Percentiles rank a stretch among this genome's conserved stretches.
Conservation (phyloP, 768 basidiomycete species). For the Tulasnella sp. region DNA sequence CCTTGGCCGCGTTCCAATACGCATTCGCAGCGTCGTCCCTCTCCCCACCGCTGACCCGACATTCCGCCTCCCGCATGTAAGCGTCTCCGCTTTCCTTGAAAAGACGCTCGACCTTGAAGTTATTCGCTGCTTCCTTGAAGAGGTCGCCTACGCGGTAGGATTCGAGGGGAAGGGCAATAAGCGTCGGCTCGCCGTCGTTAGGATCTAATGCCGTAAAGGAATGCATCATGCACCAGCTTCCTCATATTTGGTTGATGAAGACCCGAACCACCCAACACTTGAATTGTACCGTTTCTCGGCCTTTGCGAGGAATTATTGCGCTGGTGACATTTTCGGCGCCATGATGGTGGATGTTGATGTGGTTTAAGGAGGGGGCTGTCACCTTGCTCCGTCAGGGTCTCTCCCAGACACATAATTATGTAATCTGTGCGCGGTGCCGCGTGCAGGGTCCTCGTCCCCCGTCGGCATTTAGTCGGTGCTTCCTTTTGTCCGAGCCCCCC, state of each 20-base stretch:
- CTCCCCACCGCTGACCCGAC: slow-evolving; percentile 81
- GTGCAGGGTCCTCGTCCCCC: too few species aligned
- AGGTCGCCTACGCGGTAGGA: background rate
- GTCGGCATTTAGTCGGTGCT: too few species aligned
- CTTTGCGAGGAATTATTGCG: slow-evolving; percentile 16
- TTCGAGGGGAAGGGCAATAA: background rate
- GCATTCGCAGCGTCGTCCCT: slow-evolving; percentile 93
- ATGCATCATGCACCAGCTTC: slow-evolving; percentile 40
- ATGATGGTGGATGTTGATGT: slow-evolving; percentile 5
- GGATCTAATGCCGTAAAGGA: too few species aligned
- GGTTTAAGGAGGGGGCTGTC: too few species aligned
- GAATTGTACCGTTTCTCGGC: slow-evolving; percentile 23
- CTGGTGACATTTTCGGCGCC: slow-evolving; percentile 17
- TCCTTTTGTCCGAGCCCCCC: too few species aligned
- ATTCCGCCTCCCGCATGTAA: slow-evolving; percentile 90
- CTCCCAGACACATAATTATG: too few species aligned
- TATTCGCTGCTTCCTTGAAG: slow-evolving; percentile 20
- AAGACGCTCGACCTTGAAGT: slow-evolving; percentile 65
- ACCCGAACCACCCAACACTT: slow-evolving; percentile 33
- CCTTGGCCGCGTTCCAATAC: slow-evolving; percentile 97
- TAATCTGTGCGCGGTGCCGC: too few species aligned
- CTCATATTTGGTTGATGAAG: slow-evolving; percentile 36
- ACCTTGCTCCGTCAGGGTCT: too few species aligned
- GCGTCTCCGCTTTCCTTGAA: slow-evolving; percentile 90
- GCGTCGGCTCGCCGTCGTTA: background rate